Base-by-base conservation (phyloP, 306 rosid species). In the Sindora glabra region DNA sequence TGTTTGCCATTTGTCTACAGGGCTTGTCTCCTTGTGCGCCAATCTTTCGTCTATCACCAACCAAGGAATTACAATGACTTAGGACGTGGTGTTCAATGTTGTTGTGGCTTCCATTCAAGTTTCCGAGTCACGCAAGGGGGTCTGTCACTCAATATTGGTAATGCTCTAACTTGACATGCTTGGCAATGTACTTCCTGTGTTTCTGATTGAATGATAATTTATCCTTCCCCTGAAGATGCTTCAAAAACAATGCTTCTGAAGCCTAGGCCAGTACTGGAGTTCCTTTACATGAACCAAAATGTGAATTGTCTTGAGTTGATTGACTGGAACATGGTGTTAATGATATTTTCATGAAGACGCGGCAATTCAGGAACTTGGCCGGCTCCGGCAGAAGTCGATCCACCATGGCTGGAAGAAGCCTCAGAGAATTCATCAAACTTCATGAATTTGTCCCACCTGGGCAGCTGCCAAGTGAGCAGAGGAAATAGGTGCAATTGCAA, bases 41-140 rank as follows among this genome's bases (percentile, higher is more conserved):
- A 77, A 22, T 81, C 83, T 15, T 81, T 77, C 76, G 77, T 81
- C 61, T 71, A 70, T 13, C 68, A 71, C 48, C 41, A 40, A 11
- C 66, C 57, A 13, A 59, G 48, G 32, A 81, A 54, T 52, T 63
- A 27, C 16, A 23, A 14, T 14, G 80, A 77, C 14, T 12, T 74
- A 1, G 83, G 73, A 30, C 78, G 74, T 4, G 83, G 87, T 25
- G 78, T 81, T 26, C 62, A 17, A 23, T 73, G 71, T 5, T 74
- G 81, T 40, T 57, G 72, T 22, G 83, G 87, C 38, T 77, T 74
- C 55, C 87, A 77, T 67, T 81, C 87, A 4, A 81, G 83, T 56
- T 77, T 81, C 54, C 37, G 63, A 32, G 66, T 60, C 34, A 81
- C 86, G 10, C 74, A 77, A 74, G 68, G 65, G 25, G 86, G 86